Evolutionary conservation across 169 alveolate species (phyloP), one percentile per base, ranked within the genome.

Genomic region (Cryptosporidium andersoni): DNA sequence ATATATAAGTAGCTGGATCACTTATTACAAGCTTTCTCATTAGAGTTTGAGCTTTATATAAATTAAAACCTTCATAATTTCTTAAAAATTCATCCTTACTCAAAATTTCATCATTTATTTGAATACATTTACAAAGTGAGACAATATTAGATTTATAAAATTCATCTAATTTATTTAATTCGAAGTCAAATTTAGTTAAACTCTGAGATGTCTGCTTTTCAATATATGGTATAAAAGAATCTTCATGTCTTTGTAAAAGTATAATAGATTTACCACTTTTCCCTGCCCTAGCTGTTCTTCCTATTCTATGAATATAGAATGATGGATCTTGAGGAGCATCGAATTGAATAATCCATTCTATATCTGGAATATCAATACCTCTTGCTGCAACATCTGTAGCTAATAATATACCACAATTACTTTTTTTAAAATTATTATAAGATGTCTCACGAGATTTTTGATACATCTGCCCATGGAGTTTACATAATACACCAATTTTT

Each of bases 301-400:
- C 98, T 5, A 93, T 93, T 89, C 96, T 92, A 82, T 95, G 97
- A n/a, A 94, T 93, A 82, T 90, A 95, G 64, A 89, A 89, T 68
- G 93, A 95, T 47, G 95, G 95, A 64, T 93, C 95, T 88, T 94
- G 95, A 9, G 99, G 98, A 42, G 99, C 98, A 64, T 97, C 99
- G 81, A 92, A 94, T 88, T 97, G 96, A n/a, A 97, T 81, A 60
- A 97, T 95, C 96, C 97, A 94, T 66, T 94, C 96, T 12, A 97
- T 92, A 80, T 95, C 95, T 1, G 96, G 97, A 47, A 97, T 90
- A 89, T 97, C 99, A 25, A 97, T 94, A 40, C 99, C 99, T 81
- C 99, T 92, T 2, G 98, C 96, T 37, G 96, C 89, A 34, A 97
- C 90, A 91, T 97, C 98, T 4, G 99, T 97, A n/a, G 97, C 92